Percentiles rank a stretch among this genome's conserved stretches.
phyloP scores from a whole-genome alignment of 768 basidiomycete genomes.

The Pulveroboletus sp. region DNA sequence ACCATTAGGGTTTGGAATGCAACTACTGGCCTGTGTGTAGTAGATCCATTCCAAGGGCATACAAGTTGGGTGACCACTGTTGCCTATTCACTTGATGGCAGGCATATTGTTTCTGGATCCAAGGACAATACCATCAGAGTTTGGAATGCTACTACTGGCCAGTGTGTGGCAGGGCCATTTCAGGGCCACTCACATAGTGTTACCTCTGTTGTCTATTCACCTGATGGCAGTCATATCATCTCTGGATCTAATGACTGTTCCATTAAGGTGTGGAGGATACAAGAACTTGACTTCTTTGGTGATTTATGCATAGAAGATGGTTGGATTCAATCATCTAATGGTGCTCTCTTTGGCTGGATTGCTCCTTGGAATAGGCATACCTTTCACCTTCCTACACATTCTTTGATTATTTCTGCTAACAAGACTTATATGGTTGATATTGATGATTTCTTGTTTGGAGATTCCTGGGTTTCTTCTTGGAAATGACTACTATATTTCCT shows the following conservation, averaged over 20 bases:
- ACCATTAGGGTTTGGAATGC: neutral
- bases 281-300: neutral
- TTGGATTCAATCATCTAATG: neutral
- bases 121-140: neutral
- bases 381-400: neutral
- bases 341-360: neutral
- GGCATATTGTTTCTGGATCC: neutral
- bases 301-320: neutral
- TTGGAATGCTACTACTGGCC: neutral
- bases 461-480: slow-evolving; percentile 1
- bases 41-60: neutral
- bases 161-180: neutral
- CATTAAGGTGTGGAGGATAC: neutral
- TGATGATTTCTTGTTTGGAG: neutral
- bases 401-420: neutral
- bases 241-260: neutral
- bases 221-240: neutral
- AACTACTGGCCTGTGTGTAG: neutral
- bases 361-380: neutral
- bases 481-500: too few species aligned
- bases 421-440: neutral
- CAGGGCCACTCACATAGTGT: neutral
- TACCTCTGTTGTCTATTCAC: neutral
- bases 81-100: neutral
- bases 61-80: neutral